Base-by-base conservation (phyloP, 2,329 filamentous ascomycete genomes). In the Penicillium sp. region DNA sequence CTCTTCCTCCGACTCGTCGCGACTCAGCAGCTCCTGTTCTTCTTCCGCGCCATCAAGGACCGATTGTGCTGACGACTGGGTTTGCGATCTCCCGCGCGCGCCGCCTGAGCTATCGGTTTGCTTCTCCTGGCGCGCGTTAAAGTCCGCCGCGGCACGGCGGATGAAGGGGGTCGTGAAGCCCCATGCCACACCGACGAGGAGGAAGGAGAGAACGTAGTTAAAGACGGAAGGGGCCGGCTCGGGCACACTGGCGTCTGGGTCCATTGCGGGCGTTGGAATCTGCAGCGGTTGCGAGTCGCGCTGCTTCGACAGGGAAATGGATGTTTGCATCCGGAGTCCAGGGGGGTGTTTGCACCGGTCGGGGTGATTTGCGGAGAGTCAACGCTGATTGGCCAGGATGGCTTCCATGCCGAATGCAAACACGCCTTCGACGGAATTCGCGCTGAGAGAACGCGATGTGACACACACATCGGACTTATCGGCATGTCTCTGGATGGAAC, bases 151-250 rank as follows among this genome's bases (percentile, higher is more conserved):
- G 7, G 91, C 91, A 47, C 80, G 80, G 16, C 90, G 84, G 75
- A 97, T 94, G 72, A 97, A 96, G 39, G 84, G 84, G 14, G 88
- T 94, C 1, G 88, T 95, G 55, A 94, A 81, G 36, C 90, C 91
- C 91, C 91, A 97, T 53, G 88, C 90, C 16, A 93, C 73, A 37
- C 90, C 89, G 52, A 97, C 90, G 44, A 95, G 80, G 38, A 96
- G 76, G 74, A 96, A 96, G 54, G 87, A 87, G 43, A 91, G 74
- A 48, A 93, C 76, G 74, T 93, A 95, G 70, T 89, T 90, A 71
- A 94, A 75, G 50, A 66, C 53, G 4, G 71, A 69, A 18, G 65
- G 63, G 10, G 57, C 41, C 7, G 51, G 34, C 13, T 58, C 45
- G 8, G 57, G 36, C 10, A 56, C 42, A 10, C 51, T 53, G 19